Conservation (phyloP, 2,329 filamentous ascomycete species). For the Calonectria pseudoreteaudii region DNA sequence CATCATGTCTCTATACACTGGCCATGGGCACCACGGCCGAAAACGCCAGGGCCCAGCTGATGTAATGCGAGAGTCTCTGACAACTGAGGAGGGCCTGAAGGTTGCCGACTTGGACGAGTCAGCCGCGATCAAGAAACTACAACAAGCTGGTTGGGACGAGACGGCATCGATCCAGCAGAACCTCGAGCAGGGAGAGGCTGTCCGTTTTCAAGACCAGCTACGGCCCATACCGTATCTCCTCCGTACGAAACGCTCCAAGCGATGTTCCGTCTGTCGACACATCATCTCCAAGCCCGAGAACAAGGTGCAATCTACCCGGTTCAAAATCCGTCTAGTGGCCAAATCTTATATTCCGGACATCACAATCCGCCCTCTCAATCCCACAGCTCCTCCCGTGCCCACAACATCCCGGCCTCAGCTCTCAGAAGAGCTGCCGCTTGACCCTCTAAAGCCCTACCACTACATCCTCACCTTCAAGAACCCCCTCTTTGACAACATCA, state of each 20-base stretch:
- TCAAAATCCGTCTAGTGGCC: constrained; percentile 92
- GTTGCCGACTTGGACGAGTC: constrained; percentile 72
- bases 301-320: constrained; percentile 89
- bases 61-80: constrained; percentile 84
- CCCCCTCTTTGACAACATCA: constrained; percentile 91
- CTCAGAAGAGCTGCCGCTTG: constrained; percentile 52
- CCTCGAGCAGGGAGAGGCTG: constrained; percentile 63
- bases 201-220: constrained; percentile 78
- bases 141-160: constrained; percentile 70
- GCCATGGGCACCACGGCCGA: constrained; percentile 70
- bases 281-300: constrained; percentile 95
- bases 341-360: constrained; percentile 89
- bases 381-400: constrained; percentile 50
- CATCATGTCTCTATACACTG: constrained; percentile 92
- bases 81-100: constrained; percentile 77
- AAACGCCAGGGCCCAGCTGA: constrained; percentile 75
- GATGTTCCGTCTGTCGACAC: constrained; percentile 91
- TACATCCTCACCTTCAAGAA: constrained; percentile 93
- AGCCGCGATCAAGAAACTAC: constrained; percentile 69
- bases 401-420: constrained; percentile 48
- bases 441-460: constrained; percentile 75
- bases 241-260: constrained; percentile 92
- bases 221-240: constrained; percentile 86
- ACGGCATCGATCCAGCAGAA: constrained; percentile 66
- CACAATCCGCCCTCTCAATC: constrained; percentile 73